phyloP scores from a whole-genome alignment of 257 asterid genomes.

The Thymus mandschuricus region DNA sequence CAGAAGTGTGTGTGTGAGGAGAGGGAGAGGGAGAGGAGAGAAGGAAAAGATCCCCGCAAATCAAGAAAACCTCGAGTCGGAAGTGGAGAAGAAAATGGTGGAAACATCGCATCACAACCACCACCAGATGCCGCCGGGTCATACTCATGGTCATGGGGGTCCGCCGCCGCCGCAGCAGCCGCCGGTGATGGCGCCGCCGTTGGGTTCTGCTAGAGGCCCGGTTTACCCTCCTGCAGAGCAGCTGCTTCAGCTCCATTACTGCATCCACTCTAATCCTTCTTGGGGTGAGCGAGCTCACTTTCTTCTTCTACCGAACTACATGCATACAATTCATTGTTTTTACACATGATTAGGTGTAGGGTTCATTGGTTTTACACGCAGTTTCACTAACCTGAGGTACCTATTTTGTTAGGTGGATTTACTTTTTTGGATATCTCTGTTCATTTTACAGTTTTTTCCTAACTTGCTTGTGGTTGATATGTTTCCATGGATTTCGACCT shows the following conservation, averaged over 20 bases:
- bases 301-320: neutral
- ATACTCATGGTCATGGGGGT: slow-evolving; percentile 34
- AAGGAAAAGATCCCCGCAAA: neutral
- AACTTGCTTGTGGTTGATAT: slow-evolving; percentile 11
- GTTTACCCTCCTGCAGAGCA: slow-evolving; percentile 85
- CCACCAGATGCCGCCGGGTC: slow-evolving; percentile 50
- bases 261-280: slow-evolving; percentile 98
- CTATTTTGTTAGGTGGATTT: neutral
- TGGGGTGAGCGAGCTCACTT: slow-evolving; percentile 56
- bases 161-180: slow-evolving; percentile 61
- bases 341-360: too few relatives aligned
- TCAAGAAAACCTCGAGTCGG: neutral
- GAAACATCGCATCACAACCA: slow-evolving; percentile 58
- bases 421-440: neutral
- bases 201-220: slow-evolving; percentile 92
- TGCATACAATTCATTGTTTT: neutral
- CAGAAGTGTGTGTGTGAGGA: neutral
- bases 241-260: slow-evolving; percentile 90
- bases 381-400: neutral
- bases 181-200: slow-evolving; percentile 55
- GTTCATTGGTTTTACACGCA: neutral
- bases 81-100: slow-evolving; percentile 51
- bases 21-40: neutral
- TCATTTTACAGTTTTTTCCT: slow-evolving; percentile 19
- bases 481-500: neutral